Evolutionary conservation across 1,284 basidiomycete species (phyloP).

Genomic region (Marasmius tenuissimus): DNA sequence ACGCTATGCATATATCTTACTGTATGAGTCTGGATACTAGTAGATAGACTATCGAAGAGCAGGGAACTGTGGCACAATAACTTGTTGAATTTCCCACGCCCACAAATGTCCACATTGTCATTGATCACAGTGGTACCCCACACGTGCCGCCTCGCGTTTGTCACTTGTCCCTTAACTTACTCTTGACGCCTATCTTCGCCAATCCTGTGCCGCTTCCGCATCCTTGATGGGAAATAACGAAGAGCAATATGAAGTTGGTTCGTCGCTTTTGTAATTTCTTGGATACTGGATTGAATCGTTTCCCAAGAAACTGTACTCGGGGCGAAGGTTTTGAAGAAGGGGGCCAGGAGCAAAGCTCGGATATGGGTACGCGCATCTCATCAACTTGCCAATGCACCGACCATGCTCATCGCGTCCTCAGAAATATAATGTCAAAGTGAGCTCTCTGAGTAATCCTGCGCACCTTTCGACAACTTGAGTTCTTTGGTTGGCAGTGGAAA

Average conservation of each 20-base stretch:
- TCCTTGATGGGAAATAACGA: conserved; percentile 28
- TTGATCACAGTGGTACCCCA: too few species aligned
- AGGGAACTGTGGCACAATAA: too few species aligned
- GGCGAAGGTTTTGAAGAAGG: conserved; percentile 45
- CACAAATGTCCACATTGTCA: too few species aligned
- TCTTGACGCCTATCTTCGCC: too few species aligned
- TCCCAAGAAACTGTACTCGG: conserved; percentile 50
- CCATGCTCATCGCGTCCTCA: conserved; percentile 22
- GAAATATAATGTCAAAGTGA: conserved; percentile 66
- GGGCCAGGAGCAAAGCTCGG: conserved; percentile 39
- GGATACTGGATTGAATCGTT: conserved; percentile 1
- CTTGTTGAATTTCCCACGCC: too few species aligned
- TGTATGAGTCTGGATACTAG: too few species aligned
- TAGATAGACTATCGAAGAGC: too few species aligned
- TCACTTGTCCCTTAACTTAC: too few species aligned
- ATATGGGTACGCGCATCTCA: conserved; percentile 38
- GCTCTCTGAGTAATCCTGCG: conserved; percentile 15
- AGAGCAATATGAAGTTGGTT: conserved; percentile 70
- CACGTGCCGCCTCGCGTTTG: too few species aligned
- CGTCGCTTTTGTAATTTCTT: conserved; percentile 25
- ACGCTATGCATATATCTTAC: neutral
- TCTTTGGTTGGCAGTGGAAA: conserved; percentile 56
- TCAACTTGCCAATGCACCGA: neutral
- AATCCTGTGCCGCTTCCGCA: too few species aligned
- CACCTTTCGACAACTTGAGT: conserved; percentile 3